Conservation (phyloP, 2,329 filamentous ascomycete species). For the Orbilia oligospora region DNA sequence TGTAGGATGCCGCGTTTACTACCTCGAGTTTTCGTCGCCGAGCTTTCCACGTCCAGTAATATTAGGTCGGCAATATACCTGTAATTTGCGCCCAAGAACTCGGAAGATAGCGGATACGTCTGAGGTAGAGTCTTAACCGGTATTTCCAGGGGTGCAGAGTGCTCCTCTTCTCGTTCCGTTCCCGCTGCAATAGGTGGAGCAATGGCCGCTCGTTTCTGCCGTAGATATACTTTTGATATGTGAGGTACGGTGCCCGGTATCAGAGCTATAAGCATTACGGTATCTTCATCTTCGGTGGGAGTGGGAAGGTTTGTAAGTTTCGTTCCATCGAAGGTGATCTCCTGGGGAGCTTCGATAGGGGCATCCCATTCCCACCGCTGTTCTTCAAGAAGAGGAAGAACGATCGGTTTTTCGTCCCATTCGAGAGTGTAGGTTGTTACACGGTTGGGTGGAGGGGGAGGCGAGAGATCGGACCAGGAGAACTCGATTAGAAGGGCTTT, state of each 20-base stretch:
- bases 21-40: constrained; percentile 44
- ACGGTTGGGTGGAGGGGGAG: constrained; percentile 50
- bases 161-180: constrained; percentile 31
- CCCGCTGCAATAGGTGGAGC: constrained; percentile 33
- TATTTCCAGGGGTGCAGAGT: constrained; percentile 47
- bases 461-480: constrained; percentile 58
- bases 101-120: constrained; percentile 57
- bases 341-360: constrained; percentile 54
- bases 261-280: constrained; percentile 52
- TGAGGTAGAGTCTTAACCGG: constrained; percentile 57
- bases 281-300: constrained; percentile 56
- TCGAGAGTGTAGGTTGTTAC: constrained; percentile 58
- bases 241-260: constrained; percentile 59
- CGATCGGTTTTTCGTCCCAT: constrained; percentile 59
- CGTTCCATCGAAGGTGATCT: constrained; percentile 57
- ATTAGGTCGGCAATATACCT: constrained; percentile 57
- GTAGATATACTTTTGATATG: constrained; percentile 59
- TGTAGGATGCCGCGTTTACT: constrained; percentile 58
- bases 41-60: constrained; percentile 50
- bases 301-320: constrained; percentile 50
- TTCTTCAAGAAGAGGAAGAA: constrained; percentile 56
- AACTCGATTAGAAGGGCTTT: constrained; percentile 59
- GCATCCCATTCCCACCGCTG: constrained; percentile 60
- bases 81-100: constrained; percentile 59
- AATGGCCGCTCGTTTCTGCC: constrained; percentile 46